A percentile compares a stretch with the other conserved stretches of the same genome.
Conservation (phyloP, 140 eudicot species). For the Cichorium intybus region DNA sequence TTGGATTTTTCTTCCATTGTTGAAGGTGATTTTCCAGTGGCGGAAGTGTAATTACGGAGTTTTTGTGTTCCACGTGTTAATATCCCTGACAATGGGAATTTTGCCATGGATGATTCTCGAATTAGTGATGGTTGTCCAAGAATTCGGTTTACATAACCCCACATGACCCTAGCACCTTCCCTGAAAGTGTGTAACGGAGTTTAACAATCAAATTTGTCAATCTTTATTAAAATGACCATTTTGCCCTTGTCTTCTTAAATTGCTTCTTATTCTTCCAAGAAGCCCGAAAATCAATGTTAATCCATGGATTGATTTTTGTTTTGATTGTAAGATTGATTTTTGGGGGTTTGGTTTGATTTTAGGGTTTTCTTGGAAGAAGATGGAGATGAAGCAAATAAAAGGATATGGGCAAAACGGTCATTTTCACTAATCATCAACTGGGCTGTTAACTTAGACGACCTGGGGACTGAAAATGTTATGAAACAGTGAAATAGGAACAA, state of each 20-base stretch:
- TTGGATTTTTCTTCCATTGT: constrained; percentile 43
- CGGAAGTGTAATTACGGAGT: constrained; percentile 40
- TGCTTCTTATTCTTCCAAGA: background rate
- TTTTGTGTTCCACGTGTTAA: constrained; percentile 50
- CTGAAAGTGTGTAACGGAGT: constrained; percentile 34
- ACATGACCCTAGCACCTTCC: constrained; percentile 95
- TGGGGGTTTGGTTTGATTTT: too few relatives aligned
- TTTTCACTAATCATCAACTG: background rate
- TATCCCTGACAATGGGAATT: constrained; percentile 75
- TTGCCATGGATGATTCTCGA: constrained; percentile 91
- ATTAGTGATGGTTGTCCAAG: constrained; percentile 98
- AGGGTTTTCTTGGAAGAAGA: background rate
- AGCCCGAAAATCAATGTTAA: background rate
- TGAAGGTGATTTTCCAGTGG: constrained; percentile 38
- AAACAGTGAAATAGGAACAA: background rate
- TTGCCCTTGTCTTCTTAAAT: background rate
- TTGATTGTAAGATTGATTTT: too few relatives aligned
- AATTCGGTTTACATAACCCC: constrained; percentile 96
- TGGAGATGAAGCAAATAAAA: background rate
- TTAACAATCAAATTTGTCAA: constrained; percentile 3
- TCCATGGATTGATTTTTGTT: too few relatives aligned
- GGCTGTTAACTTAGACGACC: background rate
- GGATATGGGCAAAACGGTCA: background rate
- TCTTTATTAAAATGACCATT: background rate
- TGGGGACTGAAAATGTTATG: background rate